A percentile compares a stretch with the other conserved stretches of the same genome.
phyloP scores from a whole-genome alignment of 306 rosid genomes.

The Astragalus membranaceus region DNA sequence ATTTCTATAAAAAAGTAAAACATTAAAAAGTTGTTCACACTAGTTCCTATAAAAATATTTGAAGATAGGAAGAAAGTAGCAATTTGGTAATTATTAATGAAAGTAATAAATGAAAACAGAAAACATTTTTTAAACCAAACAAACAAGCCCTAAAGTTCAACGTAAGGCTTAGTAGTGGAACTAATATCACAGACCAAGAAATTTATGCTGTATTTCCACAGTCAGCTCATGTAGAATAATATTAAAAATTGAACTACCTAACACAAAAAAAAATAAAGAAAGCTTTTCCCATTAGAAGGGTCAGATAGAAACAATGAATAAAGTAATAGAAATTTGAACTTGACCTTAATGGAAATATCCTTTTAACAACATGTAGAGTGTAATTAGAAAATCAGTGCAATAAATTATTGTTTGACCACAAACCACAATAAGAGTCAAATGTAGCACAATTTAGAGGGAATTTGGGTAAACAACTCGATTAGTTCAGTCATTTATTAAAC shows the following conservation, averaged over 20 bases:
- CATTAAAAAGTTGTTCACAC: background rate
- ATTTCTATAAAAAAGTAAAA: background rate
- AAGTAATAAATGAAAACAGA: background rate
- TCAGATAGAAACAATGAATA: background rate
- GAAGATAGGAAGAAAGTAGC: background rate
- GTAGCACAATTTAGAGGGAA: background rate
- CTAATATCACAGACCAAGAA: background rate
- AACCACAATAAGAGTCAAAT: background rate
- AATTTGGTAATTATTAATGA: background rate
- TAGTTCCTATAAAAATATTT: background rate
- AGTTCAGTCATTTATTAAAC: no score
- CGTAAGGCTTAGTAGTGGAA: background rate
- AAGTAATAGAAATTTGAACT: background rate
- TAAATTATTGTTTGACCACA: background rate
- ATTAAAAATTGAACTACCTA: background rate
- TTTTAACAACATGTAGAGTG: background rate
- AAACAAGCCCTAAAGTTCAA: constrained; percentile 1
- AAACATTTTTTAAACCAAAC: background rate
- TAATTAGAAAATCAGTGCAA: background rate
- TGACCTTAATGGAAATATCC: background rate
- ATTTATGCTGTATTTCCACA: background rate
- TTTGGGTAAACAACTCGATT: background rate
- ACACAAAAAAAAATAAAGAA: background rate
- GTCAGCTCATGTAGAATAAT: background rate
- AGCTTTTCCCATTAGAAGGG: background rate